Conservation (phyloP, 768 basidiomycete species). For the Pleurotus platypus region DNA sequence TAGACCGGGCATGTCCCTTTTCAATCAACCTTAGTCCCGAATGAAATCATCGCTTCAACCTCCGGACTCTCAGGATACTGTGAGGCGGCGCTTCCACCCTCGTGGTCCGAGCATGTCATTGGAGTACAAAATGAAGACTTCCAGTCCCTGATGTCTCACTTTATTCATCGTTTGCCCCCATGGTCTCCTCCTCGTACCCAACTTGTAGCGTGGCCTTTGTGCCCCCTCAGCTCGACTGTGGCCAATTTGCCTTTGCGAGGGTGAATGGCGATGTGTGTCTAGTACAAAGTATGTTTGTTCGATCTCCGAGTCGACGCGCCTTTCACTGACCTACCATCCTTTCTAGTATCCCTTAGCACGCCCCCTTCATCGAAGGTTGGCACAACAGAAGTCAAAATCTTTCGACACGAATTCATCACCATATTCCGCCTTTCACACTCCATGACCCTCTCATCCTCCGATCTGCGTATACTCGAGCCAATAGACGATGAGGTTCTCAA, state of each 20-base stretch:
- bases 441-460: constrained; percentile 42
- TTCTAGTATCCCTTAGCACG: constrained; percentile 29
- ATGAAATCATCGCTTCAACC: constrained; percentile 5
- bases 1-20: not conserved
- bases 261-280: constrained; percentile 50
- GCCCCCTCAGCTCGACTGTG: constrained; percentile 32
- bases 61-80: constrained; percentile 7
- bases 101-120: constrained; percentile 35
- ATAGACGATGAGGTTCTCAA: constrained; percentile 44
- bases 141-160: constrained; percentile 21
- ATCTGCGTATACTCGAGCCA: constrained; percentile 48
- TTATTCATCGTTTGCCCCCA: not conserved
- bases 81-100: constrained; percentile 21
- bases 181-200: not conserved
- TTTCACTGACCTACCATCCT: not conserved
- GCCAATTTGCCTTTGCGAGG: constrained; percentile 56
- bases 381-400: constrained; percentile 49
- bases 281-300: constrained; percentile 58
- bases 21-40: constrained; percentile 1
- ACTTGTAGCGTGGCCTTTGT: constrained; percentile 4
- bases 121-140: constrained; percentile 39
- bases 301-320: not conserved
- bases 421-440: constrained; percentile 55
- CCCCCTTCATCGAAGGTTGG: constrained; percentile 40
- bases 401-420: constrained; percentile 59